Evolutionary conservation across 1,139 yeast species (phyloP), one percentile per base, ranked within the genome.

Genomic region (Lodderomyces pseudojiufengensis): DNA sequence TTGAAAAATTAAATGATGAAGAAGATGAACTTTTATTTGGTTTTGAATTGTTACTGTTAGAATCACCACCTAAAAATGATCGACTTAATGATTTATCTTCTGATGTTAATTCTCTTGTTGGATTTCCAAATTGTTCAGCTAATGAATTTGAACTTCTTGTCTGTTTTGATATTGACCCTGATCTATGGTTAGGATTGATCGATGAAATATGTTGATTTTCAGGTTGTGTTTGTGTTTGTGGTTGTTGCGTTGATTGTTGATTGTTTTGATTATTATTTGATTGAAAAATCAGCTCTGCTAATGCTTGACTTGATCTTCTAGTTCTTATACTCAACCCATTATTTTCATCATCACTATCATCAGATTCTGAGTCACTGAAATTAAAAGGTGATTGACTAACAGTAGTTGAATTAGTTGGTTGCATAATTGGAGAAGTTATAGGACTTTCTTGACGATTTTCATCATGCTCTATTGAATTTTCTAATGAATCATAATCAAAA

Each of bases 201-300:
- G 51, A 33, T 4, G 55, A 43, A 2, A 64, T 51, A 15, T 57
- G 61, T 2, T 54, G 58, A 1, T 49, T 40, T 7, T 55, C 54
- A 5, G 71, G 70, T 27, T 55, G 60, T 9, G 36, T 31, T 48
- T 42, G 23, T 16, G 28, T 36, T 29, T 43, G 38, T 11, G 18
- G 22, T 8, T 33, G 31, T 21, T 12, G 30, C 9, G 9, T 25
- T 8, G 11, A 25, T 15, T 16, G n/a, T n/a, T n/a, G 30, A 9
- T 10, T 42, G 35, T 11, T 31, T 47, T 10, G 63, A 20, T 14
- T 14, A 13, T 9, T 18, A 27, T 14, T 53, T 56, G 59, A 16
- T 46, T 56, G 57, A 48, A 66, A 65, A n/a, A 66, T 64, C 59
- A 57, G 71, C 40, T 70, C 72, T 5, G 73, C 74, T 40, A 70